These are phyloP conservation scores for Hyphopichia pseudoburtonii DNA, from an alignment of 1,139 yeast genomes.

Conservation along the genomic window DNA sequence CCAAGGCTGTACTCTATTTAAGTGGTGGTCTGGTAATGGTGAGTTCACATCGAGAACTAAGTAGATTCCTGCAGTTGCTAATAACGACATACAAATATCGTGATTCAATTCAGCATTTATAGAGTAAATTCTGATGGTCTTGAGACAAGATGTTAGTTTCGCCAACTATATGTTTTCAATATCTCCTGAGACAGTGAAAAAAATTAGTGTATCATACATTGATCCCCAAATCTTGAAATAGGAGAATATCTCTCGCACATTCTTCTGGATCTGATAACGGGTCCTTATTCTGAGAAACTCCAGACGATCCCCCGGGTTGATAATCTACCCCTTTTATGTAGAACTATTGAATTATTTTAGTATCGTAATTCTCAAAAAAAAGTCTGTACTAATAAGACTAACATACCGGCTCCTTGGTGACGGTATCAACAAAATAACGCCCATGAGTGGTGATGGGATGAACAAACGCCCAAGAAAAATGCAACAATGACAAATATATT, in stretches of 20 bases:
- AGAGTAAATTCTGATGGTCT: conserved; percentile 83
- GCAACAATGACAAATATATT: too few species aligned
- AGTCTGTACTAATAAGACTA: background rate
- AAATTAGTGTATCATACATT: conserved; percentile 64
- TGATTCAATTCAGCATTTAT: conserved; percentile 82
- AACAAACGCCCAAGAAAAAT: conserved; percentile 34
- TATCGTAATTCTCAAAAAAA: conserved; percentile 4
- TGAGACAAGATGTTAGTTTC: too few species aligned
- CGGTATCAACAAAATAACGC: conserved; percentile 70
- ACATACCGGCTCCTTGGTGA: conserved; percentile 74
- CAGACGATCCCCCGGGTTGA: conserved; percentile 89
- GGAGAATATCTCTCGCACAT: conserved; percentile 73
- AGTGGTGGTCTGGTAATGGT: conserved; percentile 72
- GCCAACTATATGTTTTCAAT: too few species aligned
- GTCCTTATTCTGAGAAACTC: conserved; percentile 51
- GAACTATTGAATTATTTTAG: conserved; percentile 44
- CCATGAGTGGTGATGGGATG: conserved; percentile 67
- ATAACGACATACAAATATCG: conserved; percentile 85
- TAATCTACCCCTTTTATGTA: conserved; percentile 68
- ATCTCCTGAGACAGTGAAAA: too few species aligned
- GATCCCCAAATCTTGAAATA: conserved; percentile 75
- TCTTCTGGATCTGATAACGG: conserved; percentile 69
- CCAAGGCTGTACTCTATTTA: conserved; percentile 90
- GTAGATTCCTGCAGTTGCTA: conserved; percentile 91
- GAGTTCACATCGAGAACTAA: conserved; percentile 89